Evolutionary conservation across 331 rosid genomes (phyloP).

Genomic region (Stylosanthes scabra): DNA sequence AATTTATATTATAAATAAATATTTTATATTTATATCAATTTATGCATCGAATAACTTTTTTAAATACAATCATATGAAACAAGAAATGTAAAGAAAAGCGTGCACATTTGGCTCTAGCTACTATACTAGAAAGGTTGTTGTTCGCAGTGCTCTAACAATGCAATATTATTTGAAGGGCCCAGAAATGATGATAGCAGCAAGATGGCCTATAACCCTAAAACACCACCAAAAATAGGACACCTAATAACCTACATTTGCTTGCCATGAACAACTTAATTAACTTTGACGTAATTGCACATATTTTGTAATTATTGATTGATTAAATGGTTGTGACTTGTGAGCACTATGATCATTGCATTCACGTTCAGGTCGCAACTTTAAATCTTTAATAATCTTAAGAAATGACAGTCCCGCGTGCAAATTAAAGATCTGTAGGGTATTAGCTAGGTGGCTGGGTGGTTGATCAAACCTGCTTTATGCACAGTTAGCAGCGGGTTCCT

Average conservation of each 20-base stretch:
- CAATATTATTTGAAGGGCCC: slow-evolving; percentile 30
- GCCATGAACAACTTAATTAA: slow-evolving; percentile 4
- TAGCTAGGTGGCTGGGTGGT: slow-evolving; percentile 35
- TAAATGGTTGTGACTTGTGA: slow-evolving; percentile 9
- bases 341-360: slow-evolving; percentile 32
- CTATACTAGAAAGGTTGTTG: neutral
- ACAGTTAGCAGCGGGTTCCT: slow-evolving; percentile 51
- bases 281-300: slow-evolving; percentile 14
- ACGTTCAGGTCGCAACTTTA: slow-evolving; percentile 39
- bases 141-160: slow-evolving; percentile 4
- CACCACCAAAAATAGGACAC: slow-evolving; percentile 39
- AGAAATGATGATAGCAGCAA: slow-evolving; percentile 32
- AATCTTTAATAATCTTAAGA: slow-evolving; percentile 24
- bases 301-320: neutral
- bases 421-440: slow-evolving; percentile 31
- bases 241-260: slow-evolving; percentile 41
- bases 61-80: too few relatives aligned
- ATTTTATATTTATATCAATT: too few relatives aligned
- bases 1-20: too few relatives aligned
- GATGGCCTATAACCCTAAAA: slow-evolving; percentile 48
- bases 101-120: neutral
- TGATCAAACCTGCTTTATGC: slow-evolving; percentile 43
- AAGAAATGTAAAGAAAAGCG: neutral
- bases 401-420: slow-evolving; percentile 49
- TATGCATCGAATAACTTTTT: too few relatives aligned